A percentile compares a stretch with the other conserved stretches of the same genome.
Evolutionary conservation across 345 rosid species (phyloP).

Genomic region (Punica granatum): DNA sequence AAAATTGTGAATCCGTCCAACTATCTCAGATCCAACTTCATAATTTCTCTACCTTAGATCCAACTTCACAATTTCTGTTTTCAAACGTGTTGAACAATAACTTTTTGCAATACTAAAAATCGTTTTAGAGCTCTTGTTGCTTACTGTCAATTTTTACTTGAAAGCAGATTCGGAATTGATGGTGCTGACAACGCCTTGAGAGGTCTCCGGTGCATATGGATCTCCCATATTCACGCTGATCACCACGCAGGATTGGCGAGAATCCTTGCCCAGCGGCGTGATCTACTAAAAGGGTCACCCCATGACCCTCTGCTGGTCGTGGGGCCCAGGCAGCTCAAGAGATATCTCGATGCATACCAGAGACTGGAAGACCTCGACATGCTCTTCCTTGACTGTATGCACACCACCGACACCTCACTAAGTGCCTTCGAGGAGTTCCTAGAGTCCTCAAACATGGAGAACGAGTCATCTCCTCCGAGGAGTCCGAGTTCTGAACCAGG

Average conservation of each 20-base stretch:
- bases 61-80: no score
- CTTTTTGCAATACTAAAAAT: no score
- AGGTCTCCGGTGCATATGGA: slow-evolving; percentile 73
- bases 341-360: slow-evolving; percentile 79
- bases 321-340: slow-evolving; percentile 70
- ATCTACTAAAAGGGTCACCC: slow-evolving; percentile 48
- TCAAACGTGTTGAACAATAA: no score
- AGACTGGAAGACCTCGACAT: slow-evolving; percentile 87
- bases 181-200: slow-evolving; percentile 65
- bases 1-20: no score
- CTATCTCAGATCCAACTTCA: no score
- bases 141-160: not conserved
- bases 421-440: slow-evolving; percentile 30
- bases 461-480: slow-evolving; percentile 15
- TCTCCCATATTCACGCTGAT: slow-evolving; percentile 96
- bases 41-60: no score
- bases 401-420: slow-evolving; percentile 57
- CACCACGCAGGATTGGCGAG: slow-evolving; percentile 88
- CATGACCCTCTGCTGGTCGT: slow-evolving; percentile 80
- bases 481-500: slow-evolving; percentile 25
- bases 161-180: slow-evolving; percentile 57
- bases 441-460: not conserved
- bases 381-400: slow-evolving; percentile 83
- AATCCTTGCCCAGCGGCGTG: slow-evolving; percentile 69
- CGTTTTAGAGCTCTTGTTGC: not conserved